Evolutionary conservation across 257 asterid genomes (phyloP), one percentile per base, ranked within the genome.

Genomic region (Handroanthus guayacan): DNA sequence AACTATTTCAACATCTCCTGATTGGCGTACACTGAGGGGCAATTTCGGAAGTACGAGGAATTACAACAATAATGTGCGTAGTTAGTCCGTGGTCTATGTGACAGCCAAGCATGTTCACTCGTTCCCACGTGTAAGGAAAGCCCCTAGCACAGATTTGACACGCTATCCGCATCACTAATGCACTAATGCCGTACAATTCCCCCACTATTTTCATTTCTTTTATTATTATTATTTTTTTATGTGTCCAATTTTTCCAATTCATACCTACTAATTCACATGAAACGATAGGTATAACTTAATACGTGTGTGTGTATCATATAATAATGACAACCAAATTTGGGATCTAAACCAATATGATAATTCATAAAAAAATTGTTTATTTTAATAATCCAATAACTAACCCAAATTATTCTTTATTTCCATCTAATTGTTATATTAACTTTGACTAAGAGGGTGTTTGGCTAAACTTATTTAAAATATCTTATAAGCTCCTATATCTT

Each of bases 111-210:
- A 67, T 62, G 50, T 72, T 71, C 71, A 76, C 77, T 78, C 71
- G 82, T 81, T 83, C 89, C 84, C 83, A 86, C 82, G 84, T 79
- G 86, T 76, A 75, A 79, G 86, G 84, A 81, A 54, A 72, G 75
- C 57, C 82, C 65, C 73, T 12, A 25, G 56, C 36, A 9, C 43
- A 71, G 55, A 79, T 79, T 25, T 25, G 31, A 25, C 31, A 58
- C 2, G 4, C 54, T 55, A 60, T 75, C 82, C 84, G 82, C 80
- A 80, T 78, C 17, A 45, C 76, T 62, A 67, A 56, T 70, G 60
- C 71, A 65, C 45, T 37, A 45, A 65, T 81, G 72, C 75, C 82
- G 86, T 86, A 80, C 89, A 10, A 66, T 70, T 68, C 55, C 67
- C 55, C 41, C 1, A 1, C 5, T 5, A 36, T 47, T 58, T 44